phyloP scores from a whole-genome alignment of 75 land plant genomes.

The Picea sitchensis region DNA sequence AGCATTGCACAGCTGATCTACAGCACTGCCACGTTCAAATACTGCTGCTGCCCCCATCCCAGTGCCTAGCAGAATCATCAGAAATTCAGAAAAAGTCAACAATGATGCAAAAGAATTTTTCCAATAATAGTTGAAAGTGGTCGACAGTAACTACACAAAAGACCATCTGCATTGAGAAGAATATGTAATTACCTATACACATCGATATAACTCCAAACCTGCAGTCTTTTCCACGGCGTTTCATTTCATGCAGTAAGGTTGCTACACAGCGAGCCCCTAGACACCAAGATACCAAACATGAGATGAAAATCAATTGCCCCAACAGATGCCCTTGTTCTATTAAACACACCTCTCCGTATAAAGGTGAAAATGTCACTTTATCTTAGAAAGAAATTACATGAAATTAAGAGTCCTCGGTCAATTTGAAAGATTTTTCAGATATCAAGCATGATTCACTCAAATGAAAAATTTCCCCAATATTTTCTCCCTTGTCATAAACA shows the following conservation, averaged over 20 bases:
- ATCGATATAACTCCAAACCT: slow-evolving; percentile 91
- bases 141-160: neutral
- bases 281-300: neutral
- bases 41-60: slow-evolving; percentile 99
- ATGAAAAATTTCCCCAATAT: too few species aligned
- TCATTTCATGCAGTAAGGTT: slow-evolving; percentile 92
- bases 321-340: neutral
- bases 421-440: too few species aligned
- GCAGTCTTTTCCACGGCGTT: slow-evolving; percentile 85
- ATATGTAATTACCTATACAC: slow-evolving; percentile 75
- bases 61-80: slow-evolving; percentile 42
- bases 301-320: neutral
- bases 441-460: too few species aligned
- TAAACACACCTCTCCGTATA: neutral
- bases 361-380: too few species aligned
- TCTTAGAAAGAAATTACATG: too few species aligned
- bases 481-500: too few species aligned
- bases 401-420: too few species aligned
- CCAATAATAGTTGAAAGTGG: too few species aligned
- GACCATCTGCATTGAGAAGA: neutral
- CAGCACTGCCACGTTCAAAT: slow-evolving; percentile 65
- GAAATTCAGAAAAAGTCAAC: neutral
- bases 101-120: neutral
- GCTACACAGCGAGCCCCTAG: slow-evolving; percentile 92
- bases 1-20: slow-evolving; percentile 68